phyloP scores from a whole-genome alignment of 2,329 filamentous ascomycete species.

The Penicillium verrucosum region DNA sequence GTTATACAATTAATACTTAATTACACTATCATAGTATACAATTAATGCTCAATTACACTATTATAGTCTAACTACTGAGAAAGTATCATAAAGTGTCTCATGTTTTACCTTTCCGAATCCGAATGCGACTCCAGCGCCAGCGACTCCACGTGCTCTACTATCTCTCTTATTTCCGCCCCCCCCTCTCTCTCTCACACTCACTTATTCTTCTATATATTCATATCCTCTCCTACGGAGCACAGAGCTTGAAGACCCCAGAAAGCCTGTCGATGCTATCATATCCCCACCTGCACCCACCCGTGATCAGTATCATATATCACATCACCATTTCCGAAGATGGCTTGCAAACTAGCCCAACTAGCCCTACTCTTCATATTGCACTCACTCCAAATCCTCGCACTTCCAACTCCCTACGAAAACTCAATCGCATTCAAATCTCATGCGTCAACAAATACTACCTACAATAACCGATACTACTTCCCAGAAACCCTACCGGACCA shows the following conservation, averaged over 20 bases:
- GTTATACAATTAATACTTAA: too few relatives aligned
- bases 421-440: background rate
- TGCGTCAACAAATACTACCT: background rate
- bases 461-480: conserved; percentile 16
- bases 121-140: background rate
- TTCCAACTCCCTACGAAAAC: background rate
- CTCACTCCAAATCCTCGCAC: background rate
- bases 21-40: background rate
- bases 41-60: background rate
- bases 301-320: background rate
- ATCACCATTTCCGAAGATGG: background rate
- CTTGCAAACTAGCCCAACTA: background rate
- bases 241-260: too few relatives aligned
- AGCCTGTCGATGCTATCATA: background rate
- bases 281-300: background rate
- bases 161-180: background rate
- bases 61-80: too few relatives aligned
- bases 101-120: background rate
- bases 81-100: too few relatives aligned
- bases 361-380: background rate
- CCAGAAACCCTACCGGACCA: conserved; percentile 17
- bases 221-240: too few relatives aligned
- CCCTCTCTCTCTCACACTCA: background rate
- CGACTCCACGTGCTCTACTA: background rate
- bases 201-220: too few relatives aligned